phyloP scores from a whole-genome alignment of 495 filamentous ascomycete genomes.

The Penicillium malachiteum region DNA sequence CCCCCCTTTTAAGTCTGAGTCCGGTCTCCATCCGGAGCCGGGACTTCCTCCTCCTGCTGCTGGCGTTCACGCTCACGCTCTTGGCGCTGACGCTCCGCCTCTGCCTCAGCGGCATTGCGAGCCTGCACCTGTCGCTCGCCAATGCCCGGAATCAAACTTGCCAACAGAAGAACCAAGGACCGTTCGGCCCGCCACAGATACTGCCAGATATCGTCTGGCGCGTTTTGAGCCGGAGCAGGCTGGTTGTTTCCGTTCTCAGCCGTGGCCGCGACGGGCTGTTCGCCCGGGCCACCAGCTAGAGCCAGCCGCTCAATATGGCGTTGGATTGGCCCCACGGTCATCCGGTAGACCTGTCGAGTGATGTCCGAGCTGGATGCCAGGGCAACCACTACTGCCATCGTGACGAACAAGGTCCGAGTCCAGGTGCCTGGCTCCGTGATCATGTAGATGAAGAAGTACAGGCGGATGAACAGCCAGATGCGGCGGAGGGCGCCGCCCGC shows the following conservation, averaged over 20 bases:
- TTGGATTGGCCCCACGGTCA: constrained; percentile 61
- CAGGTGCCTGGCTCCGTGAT: constrained; percentile 73
- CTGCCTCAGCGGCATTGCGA: constrained; percentile 60
- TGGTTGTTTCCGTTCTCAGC: constrained; percentile 1
- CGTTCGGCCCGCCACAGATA: constrained; percentile 66
- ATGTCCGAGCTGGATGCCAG: constrained; percentile 66
- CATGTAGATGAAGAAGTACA: constrained; percentile 76
- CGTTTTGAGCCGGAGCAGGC: background rate
- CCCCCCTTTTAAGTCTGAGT: background rate
- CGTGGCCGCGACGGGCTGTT: constrained; percentile 18
- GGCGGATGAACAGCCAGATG: constrained; percentile 75
- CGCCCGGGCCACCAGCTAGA: constrained; percentile 44
- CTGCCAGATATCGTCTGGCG: constrained; percentile 29
- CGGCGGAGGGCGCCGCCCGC: constrained; percentile 55
- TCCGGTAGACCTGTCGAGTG: constrained; percentile 54
- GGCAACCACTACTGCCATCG: constrained; percentile 55
- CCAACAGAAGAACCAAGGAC: constrained; percentile 76
- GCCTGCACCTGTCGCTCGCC: constrained; percentile 79
- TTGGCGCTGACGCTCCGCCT: constrained; percentile 36
- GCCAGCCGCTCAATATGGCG: constrained; percentile 72
- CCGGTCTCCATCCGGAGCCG: background rate
- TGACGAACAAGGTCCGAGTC: constrained; percentile 65
- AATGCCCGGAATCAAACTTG: constrained; percentile 80
- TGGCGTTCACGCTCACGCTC: constrained; percentile 2
- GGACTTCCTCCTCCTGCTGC: background rate